These are phyloP conservation scores for Tolypocladium tundrense DNA, from an alignment of 2,329 filamentous ascomycete species.

Conservation along the genomic window DNA sequence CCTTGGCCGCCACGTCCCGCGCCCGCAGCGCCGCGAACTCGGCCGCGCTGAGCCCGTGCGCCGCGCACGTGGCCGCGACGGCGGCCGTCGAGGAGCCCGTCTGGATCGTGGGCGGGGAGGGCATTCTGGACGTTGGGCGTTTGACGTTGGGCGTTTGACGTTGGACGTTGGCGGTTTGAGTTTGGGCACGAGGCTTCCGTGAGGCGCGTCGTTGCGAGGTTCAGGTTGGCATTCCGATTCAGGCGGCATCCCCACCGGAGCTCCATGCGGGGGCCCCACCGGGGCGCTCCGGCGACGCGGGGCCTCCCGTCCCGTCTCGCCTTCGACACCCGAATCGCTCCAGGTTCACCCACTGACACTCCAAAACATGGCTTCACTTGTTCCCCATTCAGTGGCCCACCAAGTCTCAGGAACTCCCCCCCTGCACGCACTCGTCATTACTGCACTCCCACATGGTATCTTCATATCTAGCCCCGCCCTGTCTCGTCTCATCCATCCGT, in stretches of 20 bases:
- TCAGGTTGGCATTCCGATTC: neutral
- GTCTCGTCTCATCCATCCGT: constrained; percentile 7
- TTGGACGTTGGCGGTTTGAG: neutral
- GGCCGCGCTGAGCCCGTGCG: constrained; percentile 40
- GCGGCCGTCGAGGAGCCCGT: constrained; percentile 7
- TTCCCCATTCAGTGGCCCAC: neutral
- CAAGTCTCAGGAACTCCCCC: too few species aligned
- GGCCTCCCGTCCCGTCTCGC: neutral
- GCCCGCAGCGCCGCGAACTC: constrained; percentile 57
- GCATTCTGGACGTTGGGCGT: too few species aligned
- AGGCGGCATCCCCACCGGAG: neutral
- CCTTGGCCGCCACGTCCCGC: constrained; percentile 61
- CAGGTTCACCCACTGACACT: neutral
- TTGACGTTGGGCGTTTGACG: too few species aligned
- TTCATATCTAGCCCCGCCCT: neutral
- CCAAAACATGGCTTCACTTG: neutral
- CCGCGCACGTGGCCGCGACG: constrained; percentile 15
- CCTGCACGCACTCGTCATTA: neutral
- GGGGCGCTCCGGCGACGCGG: neutral
- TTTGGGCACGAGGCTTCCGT: neutral
- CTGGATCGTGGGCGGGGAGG: neutral
- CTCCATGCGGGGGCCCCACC: neutral
- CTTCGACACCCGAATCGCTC: neutral
- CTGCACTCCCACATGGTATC: neutral
- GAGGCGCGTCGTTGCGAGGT: neutral